Conservation (phyloP, 495 filamentous ascomycete species). For the Penicillium paxilli region DNA sequence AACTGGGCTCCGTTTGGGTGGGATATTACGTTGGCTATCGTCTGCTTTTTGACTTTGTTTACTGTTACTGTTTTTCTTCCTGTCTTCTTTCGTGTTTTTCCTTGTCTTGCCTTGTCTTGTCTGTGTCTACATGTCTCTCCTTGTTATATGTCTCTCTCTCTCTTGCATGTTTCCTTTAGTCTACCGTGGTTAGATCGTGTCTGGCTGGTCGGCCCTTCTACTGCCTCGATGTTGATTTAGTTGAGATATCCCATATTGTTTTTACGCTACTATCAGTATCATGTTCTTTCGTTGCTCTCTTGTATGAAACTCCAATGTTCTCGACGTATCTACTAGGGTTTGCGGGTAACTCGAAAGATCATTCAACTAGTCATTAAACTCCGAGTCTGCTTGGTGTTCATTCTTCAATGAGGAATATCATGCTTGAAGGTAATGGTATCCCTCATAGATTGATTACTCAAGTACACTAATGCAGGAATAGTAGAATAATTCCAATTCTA, state of each 20-base stretch:
- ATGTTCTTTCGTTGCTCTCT: neutral
- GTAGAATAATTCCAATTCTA: too few species aligned
- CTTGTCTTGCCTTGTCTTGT: constrained; percentile 1
- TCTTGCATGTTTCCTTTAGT: constrained; percentile 2
- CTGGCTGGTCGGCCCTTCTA: neutral
- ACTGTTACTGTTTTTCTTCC: constrained; percentile 5
- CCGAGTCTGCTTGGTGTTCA: too few species aligned
- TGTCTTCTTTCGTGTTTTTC: neutral
- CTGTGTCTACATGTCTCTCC: constrained; percentile 4
- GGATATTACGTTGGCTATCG: neutral
- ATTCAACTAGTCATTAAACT: neutral
- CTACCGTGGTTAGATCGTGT: neutral
- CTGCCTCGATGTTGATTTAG: constrained; percentile 9
- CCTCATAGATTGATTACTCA: too few species aligned
- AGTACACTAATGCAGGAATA: too few species aligned
- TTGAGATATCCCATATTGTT: constrained; percentile 28
- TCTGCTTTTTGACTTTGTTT: neutral
- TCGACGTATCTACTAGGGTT: too few species aligned
- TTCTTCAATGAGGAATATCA: too few species aligned
- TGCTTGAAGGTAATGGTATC: too few species aligned
- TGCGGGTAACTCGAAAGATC: too few species aligned
- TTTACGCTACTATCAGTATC: neutral
- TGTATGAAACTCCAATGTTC: neutral
- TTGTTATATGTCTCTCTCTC: neutral
- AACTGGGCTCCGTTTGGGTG: neutral